These are phyloP conservation scores for Aureobasidium namibiae DNA, from an alignment of 2,329 filamentous ascomycete species.

Conservation along the genomic window DNA sequence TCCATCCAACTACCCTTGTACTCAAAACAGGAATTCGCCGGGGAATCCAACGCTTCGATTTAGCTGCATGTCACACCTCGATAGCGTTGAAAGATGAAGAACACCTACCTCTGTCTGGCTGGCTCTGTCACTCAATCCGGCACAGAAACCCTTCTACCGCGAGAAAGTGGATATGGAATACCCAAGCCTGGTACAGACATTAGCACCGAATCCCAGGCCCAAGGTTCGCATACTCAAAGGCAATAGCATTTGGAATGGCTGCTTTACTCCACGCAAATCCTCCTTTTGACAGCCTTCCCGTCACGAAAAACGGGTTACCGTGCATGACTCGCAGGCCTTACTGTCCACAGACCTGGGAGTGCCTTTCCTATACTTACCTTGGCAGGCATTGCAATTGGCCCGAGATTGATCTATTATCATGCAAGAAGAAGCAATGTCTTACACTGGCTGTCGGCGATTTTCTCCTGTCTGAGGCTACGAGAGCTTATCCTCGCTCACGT, in stretches of 20 bases:
- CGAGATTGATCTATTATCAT: not conserved
- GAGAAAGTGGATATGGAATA: not conserved
- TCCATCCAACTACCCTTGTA: not conserved
- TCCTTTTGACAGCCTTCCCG: not conserved
- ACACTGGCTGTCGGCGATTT: not conserved
- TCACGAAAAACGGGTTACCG: not conserved
- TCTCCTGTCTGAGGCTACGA: not conserved
- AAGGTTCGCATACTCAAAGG: not conserved
- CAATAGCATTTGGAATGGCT: not conserved
- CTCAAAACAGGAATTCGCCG: not conserved
- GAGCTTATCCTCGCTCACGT: not conserved
- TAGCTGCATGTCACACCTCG: slow-evolving; percentile 1
- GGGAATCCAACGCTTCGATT: not conserved
- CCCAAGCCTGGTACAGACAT: not conserved
- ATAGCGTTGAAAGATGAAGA: not conserved
- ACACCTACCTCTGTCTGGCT: too few relatives aligned
- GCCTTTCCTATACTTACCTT: not conserved
- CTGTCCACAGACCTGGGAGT: too few relatives aligned
- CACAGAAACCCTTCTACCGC: not conserved
- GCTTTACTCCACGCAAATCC: not conserved
- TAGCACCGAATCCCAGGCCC: not conserved
- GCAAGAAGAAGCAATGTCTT: not conserved
- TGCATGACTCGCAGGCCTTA: not conserved
- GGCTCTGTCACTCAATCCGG: not conserved
- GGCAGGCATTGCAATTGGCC: not conserved